These are phyloP conservation scores for Fusarium tupiense DNA, from an alignment of 2,329 filamentous ascomycete species.

Conservation along the genomic window DNA sequence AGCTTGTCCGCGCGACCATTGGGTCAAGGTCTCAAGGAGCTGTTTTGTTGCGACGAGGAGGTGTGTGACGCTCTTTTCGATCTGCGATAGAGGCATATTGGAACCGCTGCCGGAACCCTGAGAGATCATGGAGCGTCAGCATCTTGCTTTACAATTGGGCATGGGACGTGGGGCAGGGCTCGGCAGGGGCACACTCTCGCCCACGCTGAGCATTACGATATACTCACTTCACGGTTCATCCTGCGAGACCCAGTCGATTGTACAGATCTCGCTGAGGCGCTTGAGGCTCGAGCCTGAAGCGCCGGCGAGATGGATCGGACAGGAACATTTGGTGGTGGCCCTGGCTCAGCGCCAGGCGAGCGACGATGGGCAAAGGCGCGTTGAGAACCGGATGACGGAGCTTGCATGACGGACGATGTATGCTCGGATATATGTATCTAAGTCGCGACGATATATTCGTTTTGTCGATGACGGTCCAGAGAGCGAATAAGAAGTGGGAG, in stretches of 20 bases:
- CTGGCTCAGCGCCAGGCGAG: slow-evolving; percentile 70
- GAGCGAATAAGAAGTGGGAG: neutral
- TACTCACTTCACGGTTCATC: slow-evolving; percentile 49
- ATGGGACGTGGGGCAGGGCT: slow-evolving; percentile 33
- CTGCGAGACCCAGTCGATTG: slow-evolving; percentile 50
- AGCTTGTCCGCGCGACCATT: slow-evolving; percentile 94
- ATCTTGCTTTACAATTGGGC: slow-evolving; percentile 27
- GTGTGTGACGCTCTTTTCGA: slow-evolving; percentile 98
- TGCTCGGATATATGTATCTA: slow-evolving; percentile 2
- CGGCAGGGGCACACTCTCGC: slow-evolving; percentile 31
- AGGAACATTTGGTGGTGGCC: slow-evolving; percentile 65
- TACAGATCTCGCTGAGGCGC: slow-evolving; percentile 73
- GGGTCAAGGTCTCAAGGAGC: slow-evolving; percentile 93
- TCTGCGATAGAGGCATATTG: slow-evolving; percentile 87
- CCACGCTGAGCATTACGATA: neutral
- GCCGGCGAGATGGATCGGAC: slow-evolving; percentile 70
- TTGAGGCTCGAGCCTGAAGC: slow-evolving; percentile 71
- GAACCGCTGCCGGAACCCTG: slow-evolving; percentile 66
- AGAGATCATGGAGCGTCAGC: slow-evolving; percentile 40
- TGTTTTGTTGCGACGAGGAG: slow-evolving; percentile 98
- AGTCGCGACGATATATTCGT: slow-evolving; percentile 10
- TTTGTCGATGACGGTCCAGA: neutral
- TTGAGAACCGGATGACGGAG: slow-evolving; percentile 53
- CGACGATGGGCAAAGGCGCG: slow-evolving; percentile 65
- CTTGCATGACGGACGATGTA: slow-evolving; percentile 32